Evolutionary conservation across 495 filamentous ascomycete species (phyloP), one percentile per base, ranked within the genome.

Genomic region (Schizothecium vesticola): DNA sequence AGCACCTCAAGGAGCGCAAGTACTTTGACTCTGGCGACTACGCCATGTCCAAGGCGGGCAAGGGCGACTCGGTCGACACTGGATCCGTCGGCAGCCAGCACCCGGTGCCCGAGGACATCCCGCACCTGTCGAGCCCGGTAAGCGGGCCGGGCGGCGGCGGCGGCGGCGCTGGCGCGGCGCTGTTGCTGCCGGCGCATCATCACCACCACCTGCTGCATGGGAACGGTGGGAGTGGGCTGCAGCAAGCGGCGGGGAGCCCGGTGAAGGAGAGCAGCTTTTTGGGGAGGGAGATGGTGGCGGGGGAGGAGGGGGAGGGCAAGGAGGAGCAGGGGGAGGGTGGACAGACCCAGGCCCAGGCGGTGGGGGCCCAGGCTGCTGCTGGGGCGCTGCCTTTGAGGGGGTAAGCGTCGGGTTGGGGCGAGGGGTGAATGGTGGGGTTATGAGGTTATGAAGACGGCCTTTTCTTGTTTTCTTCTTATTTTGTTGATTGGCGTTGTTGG

Each of bases 11-110:
- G 87, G 94, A 97, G 78, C 94, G 96, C 80, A 99, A 98, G 84
- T 99, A 97, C 83, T 99, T 99, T 80, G 95, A 99, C 85, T 93
- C 90, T 64, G 94, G 94, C 73, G 94, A 98, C 81, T 98, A 98
- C 71, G 96, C 95, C 75, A 90, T 98, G 81, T 94, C 91, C 80
- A 98, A 99, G 85, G 96, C 95, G 59, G 95, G 96, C 78, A 99
- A 98, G 81, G 93, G 93, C 77, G 91, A 93, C 69, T 91, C 95
- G 77, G 90, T 94, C 73, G 95, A 94, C 75, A 92, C 96, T 36
- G 95, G 94, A 77, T 90, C 88, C 76, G 92, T 99, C 76, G 95
- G 95, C 71, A 92, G 90, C 70, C 90, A 96, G 79, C 95, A 99
- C 80, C 95, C 95, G 31, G 87, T 93, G 61, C 95, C 95, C 65